Evolutionary conservation across 768 basidiomycete genomes (phyloP).

Genomic region (Ephemerocybe angulata): DNA sequence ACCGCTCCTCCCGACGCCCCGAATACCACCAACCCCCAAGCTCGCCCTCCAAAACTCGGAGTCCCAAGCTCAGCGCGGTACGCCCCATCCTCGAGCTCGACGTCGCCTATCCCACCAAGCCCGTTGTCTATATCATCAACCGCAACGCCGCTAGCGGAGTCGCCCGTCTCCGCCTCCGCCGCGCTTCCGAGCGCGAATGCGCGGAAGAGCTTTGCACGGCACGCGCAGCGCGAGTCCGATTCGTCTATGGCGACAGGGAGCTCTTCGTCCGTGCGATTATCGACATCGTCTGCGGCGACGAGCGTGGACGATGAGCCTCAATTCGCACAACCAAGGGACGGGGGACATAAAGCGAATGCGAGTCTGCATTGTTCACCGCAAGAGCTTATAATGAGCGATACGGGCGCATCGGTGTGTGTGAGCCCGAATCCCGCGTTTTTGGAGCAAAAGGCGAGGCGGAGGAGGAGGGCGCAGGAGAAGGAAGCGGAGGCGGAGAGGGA

Average conservation of each 20-base stretch:
- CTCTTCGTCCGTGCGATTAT: neutral
- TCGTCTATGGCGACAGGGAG: conserved; percentile 27
- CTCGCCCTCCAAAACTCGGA: neutral
- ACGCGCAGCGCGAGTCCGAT: conserved; percentile 22
- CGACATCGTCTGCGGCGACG: conserved; percentile 3
- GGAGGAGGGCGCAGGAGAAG: conserved; percentile 5
- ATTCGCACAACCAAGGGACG: conserved; percentile 5
- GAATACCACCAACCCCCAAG: no score
- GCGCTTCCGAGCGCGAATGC: neutral
- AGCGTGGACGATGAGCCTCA: conserved; percentile 12
- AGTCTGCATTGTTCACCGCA: conserved; percentile 15
- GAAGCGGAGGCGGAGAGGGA: neutral
- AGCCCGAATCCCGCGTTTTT: conserved; percentile 47
- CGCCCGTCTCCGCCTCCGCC: neutral
- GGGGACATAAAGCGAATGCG: neutral
- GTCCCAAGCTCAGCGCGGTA: neutral
- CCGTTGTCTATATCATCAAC: neutral
- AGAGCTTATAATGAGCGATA: conserved; percentile 44
- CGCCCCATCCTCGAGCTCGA: conserved; percentile 9
- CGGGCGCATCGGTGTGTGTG: conserved; percentile 47
- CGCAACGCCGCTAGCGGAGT: conserved; percentile 1
- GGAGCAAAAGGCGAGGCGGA: conserved; percentile 21
- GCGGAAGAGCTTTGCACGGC: conserved; percentile 1
- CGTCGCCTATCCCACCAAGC: conserved; percentile 18
- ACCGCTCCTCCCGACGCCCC: conserved; percentile 3